phyloP scores from a whole-genome alignment of 805 yeast species.

The Lipomyces spencermartinsiae region DNA sequence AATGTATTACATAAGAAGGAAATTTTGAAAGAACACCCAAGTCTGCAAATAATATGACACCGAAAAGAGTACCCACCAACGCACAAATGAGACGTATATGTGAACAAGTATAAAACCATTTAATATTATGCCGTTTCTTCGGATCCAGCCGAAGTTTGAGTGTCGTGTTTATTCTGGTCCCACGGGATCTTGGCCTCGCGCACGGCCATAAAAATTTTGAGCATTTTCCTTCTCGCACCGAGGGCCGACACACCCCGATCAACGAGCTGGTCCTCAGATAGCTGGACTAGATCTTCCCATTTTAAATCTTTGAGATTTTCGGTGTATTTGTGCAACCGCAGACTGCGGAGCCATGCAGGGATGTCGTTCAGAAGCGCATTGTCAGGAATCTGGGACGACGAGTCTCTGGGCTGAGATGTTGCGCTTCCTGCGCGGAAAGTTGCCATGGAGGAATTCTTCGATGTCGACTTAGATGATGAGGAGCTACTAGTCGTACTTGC shows the following conservation, averaged over 20 bases:
- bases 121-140: background rate
- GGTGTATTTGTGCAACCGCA: conserved; percentile 93
- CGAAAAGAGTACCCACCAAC: background rate
- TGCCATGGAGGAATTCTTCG: conserved; percentile 50
- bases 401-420: background rate
- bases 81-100: conserved; percentile 2
- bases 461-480: conserved; percentile 46
- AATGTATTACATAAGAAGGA: background rate
- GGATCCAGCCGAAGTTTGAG: conserved; percentile 2
- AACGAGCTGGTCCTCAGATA: conserved; percentile 72
- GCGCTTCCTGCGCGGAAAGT: conserved; percentile 36
- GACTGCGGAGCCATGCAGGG: conserved; percentile 89
- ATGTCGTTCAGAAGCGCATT: conserved; percentile 64
- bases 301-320: conserved; percentile 73
- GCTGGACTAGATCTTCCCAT: conserved; percentile 80
- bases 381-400: conserved; percentile 35
- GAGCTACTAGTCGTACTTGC: background rate
- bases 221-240: conserved; percentile 92
- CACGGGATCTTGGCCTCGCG: conserved; percentile 51
- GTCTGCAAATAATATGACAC: background rate
- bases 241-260: conserved; percentile 86
- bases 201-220: conserved; percentile 89
- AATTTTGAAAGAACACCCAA: background rate
- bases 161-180: conserved; percentile 18
- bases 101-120: background rate